phyloP scores from a whole-genome alignment of 2,329 filamentous ascomycete species.

The Penicillium sp. region DNA sequence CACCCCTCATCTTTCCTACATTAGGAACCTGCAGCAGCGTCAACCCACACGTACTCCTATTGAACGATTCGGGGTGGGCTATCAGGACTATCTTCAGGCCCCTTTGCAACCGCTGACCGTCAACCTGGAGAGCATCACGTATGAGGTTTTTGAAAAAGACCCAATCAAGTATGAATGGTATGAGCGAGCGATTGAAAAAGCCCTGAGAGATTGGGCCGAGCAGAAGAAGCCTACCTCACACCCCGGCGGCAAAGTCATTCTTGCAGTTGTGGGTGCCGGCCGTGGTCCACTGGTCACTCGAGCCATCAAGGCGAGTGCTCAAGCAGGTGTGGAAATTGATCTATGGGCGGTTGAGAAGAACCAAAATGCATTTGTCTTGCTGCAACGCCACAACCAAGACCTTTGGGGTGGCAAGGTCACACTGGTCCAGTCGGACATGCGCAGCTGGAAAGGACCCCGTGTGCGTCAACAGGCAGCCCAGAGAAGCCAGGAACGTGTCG shows the following conservation, averaged over 20 bases:
- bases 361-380: slow-evolving; percentile 90
- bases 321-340: slow-evolving; percentile 71
- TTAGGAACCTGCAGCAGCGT: slow-evolving; percentile 76
- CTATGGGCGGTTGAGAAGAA: slow-evolving; percentile 97
- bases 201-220: slow-evolving; percentile 71
- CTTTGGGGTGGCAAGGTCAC: slow-evolving; percentile 78
- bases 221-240: slow-evolving; percentile 71
- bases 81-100: slow-evolving; percentile 93
- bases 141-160: slow-evolving; percentile 97
- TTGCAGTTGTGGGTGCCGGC: slow-evolving; percentile 90
- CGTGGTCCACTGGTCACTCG: slow-evolving; percentile 87
- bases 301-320: slow-evolving; percentile 72
- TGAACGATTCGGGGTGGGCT: slow-evolving; percentile 64
- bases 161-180: slow-evolving; percentile 98
- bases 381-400: slow-evolving; percentile 77
- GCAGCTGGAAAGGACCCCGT: slow-evolving; percentile 80
- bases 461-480: slow-evolving; percentile 24
- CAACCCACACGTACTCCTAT: slow-evolving; percentile 64
- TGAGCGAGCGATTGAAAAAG: slow-evolving; percentile 74
- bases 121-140: slow-evolving; percentile 94
- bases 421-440: slow-evolving; percentile 95
- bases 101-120: slow-evolving; percentile 92
- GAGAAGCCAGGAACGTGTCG: slow-evolving; percentile 24
- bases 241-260: slow-evolving; percentile 65
- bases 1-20: slow-evolving; percentile 69